These are phyloP conservation scores for Pouteria campechiana DNA, from an alignment of 179 eudicot genomes.

Conservation along the genomic window DNA sequence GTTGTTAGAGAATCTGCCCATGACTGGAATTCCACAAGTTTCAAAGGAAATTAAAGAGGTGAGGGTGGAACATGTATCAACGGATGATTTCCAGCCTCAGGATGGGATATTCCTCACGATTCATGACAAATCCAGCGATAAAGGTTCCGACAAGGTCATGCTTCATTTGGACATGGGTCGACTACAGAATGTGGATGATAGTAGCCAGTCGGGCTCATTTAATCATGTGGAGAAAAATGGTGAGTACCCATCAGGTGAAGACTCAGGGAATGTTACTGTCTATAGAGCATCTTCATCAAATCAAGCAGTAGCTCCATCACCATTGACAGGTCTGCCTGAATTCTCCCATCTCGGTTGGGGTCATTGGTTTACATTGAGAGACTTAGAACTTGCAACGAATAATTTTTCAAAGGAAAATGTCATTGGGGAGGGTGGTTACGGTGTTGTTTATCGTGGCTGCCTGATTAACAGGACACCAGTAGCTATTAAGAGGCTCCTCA, in stretches of 20 bases:
- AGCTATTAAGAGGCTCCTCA: slow-evolving; percentile 82
- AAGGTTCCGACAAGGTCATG: slow-evolving; percentile 52
- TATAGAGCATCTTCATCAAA: slow-evolving; percentile 57
- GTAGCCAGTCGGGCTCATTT: slow-evolving; percentile 60
- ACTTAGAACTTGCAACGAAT: slow-evolving; percentile 74
- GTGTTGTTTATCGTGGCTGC: slow-evolving; percentile 71
- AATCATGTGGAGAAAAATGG: slow-evolving; percentile 32
- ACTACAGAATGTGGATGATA: slow-evolving; percentile 38
- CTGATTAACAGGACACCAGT: slow-evolving; percentile 80
- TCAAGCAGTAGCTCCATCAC: slow-evolving; percentile 84
- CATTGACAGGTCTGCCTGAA: slow-evolving; percentile 80
- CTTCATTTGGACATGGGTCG: slow-evolving; percentile 56
- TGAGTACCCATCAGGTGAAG: slow-evolving; percentile 73
- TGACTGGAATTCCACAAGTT: slow-evolving; percentile 63
- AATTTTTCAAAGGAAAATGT: slow-evolving; percentile 88
- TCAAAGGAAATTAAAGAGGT: slow-evolving; percentile 95
- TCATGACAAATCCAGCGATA: slow-evolving; percentile 63
- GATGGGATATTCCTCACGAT: slow-evolving; percentile 68
- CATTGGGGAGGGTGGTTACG: slow-evolving; percentile 97
- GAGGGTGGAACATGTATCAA: slow-evolving; percentile 51
- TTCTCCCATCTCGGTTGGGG: slow-evolving; percentile 98
- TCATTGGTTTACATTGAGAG: slow-evolving; percentile 94
- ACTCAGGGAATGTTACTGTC: slow-evolving; percentile 41
- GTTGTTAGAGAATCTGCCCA: slow-evolving; percentile 30
- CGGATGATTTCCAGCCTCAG: slow-evolving; percentile 31